Conservation (phyloP, 2,329 filamentous ascomycete genomes). For the Pseudopithomyces chartarum region DNA sequence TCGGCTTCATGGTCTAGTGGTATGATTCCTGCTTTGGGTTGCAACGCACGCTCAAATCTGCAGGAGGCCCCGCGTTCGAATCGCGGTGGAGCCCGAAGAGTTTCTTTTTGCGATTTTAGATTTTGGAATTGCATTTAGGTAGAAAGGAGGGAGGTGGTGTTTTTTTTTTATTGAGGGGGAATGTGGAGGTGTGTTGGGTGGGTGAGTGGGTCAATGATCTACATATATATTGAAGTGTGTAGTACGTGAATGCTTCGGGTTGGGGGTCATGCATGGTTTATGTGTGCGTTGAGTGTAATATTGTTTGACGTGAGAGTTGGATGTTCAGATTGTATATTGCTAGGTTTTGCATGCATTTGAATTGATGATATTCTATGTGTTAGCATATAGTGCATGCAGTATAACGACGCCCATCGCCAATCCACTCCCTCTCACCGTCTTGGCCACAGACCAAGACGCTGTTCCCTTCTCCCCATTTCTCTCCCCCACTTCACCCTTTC, state of each 20-base stretch:
- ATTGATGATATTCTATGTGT: no score
- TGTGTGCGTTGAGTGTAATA: no score
- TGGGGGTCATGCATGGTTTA: no score
- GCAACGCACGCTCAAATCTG: background rate
- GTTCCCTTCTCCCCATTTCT: background rate
- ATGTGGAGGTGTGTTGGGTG: no score
- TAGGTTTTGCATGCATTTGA: no score
- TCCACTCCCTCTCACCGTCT: background rate
- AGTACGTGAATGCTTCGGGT: no score
- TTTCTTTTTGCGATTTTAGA: background rate
- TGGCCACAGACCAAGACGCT: background rate
- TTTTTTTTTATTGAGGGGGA: background rate
- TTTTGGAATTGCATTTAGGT: no score
- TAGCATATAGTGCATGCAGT: no score
- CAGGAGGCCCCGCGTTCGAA: slow-evolving; percentile 7
- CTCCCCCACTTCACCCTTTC: background rate
- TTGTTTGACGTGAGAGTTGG: no score
- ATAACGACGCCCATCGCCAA: background rate
- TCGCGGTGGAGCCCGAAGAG: slow-evolving; percentile 2
- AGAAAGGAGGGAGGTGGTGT: background rate
- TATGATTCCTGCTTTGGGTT: slow-evolving; percentile 7
- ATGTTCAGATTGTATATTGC: no score
- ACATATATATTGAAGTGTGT: no score
- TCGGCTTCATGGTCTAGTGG: slow-evolving; percentile 6
- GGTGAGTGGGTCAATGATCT: no score